Evolutionary conservation across 2,329 filamentous ascomycete genomes (phyloP).

Genomic region (Neofusicoccum parvum): DNA sequence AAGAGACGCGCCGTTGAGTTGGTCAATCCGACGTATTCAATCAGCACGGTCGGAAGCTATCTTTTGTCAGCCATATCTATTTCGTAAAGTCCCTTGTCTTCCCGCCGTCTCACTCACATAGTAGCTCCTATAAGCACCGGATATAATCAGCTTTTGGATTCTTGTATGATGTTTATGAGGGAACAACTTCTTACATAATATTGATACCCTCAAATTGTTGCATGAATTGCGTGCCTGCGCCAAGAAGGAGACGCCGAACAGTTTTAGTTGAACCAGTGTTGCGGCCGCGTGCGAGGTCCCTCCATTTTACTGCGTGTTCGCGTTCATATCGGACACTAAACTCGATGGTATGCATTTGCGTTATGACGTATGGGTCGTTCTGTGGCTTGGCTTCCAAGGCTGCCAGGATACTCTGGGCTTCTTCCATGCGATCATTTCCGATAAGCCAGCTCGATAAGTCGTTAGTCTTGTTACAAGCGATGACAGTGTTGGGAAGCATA

Average conservation of each 20-base stretch:
- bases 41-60: slow-evolving; percentile 59
- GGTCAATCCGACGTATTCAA: slow-evolving; percentile 57
- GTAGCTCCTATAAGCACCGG: slow-evolving; percentile 33
- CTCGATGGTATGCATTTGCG: slow-evolving; percentile 49
- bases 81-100: no score
- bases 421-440: slow-evolving; percentile 45
- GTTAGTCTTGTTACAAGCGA: background rate
- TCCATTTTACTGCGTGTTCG: slow-evolving; percentile 53
- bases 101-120: slow-evolving; percentile 33
- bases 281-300: slow-evolving; percentile 52
- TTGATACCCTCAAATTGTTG: slow-evolving; percentile 43
- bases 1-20: slow-evolving; percentile 57
- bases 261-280: slow-evolving; percentile 51
- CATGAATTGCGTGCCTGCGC: slow-evolving; percentile 57
- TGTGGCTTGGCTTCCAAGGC: slow-evolving; percentile 50
- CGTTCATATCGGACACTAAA: slow-evolving; percentile 53
- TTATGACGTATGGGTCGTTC: slow-evolving; percentile 49
- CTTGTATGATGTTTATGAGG: no score
- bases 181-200: no score
- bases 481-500: slow-evolving; percentile 12
- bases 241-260: slow-evolving; percentile 54
- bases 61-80: no score
- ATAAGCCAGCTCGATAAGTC: slow-evolving; percentile 44
- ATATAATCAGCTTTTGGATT: no score
- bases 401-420: slow-evolving; percentile 52